A percentile compares a stretch with the other conserved stretches of the same genome.
Conservation (phyloP, 2,329 filamentous ascomycete species). For the Pyrenochaeta sp. region DNA sequence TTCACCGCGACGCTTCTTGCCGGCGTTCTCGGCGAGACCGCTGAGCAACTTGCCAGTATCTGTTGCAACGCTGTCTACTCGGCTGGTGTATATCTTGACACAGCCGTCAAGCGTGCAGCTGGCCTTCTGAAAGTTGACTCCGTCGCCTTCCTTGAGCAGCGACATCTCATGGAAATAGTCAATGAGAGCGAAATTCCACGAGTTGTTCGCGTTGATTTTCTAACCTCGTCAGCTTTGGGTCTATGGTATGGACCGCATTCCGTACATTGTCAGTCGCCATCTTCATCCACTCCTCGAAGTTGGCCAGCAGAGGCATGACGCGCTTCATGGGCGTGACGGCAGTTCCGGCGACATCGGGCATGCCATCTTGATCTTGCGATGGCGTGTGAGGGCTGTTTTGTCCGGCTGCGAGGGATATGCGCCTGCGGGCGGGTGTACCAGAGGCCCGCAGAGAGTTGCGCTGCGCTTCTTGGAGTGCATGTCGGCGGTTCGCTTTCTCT, state of each 20-base stretch:
- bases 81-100: constrained; percentile 98
- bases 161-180: constrained; percentile 99
- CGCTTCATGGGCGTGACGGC: constrained; percentile 95
- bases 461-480: constrained; percentile 87
- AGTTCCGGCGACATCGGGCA: constrained; percentile 69
- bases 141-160: constrained; percentile 91
- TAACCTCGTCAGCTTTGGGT: constrained; percentile 26
- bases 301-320: constrained; percentile 85
- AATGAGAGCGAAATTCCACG: constrained; percentile 99
- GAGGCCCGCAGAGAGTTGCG: constrained; percentile 91
- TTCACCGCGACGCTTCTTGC: constrained; percentile 59
- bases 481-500: constrained; percentile 89
- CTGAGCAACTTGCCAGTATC: constrained; percentile 96
- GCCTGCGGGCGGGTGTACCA: constrained; percentile 74
- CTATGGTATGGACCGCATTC: not conserved
- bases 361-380: constrained; percentile 58
- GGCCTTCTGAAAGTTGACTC: constrained; percentile 98
- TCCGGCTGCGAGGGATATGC: constrained; percentile 62
- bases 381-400: constrained; percentile 61
- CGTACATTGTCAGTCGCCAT: constrained; percentile 92
- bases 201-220: constrained; percentile 93
- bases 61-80: constrained; percentile 97
- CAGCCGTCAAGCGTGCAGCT: constrained; percentile 97
- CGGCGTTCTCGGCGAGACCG: constrained; percentile 85
- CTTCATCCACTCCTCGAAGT: constrained; percentile 99